Conservation (phyloP, 2,329 filamentous ascomycete genomes). For the Colletotrichum sp. region DNA sequence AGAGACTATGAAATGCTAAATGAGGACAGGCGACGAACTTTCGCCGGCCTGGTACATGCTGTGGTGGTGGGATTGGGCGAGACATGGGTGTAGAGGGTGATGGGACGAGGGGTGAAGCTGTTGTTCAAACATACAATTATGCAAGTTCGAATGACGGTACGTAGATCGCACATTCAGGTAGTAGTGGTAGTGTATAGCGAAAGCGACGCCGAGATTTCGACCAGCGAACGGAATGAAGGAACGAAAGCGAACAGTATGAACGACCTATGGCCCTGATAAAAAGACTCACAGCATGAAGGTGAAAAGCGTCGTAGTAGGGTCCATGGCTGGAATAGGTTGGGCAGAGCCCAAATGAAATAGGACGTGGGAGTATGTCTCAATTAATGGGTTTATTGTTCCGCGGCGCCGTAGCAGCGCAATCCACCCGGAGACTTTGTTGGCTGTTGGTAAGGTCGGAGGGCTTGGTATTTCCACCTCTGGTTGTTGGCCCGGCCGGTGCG, state of each 20-base stretch:
- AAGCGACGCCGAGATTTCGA: conserved; percentile 10
- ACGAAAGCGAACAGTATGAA: conserved; percentile 22
- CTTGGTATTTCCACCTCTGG: not conserved
- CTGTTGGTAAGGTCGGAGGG: not conserved
- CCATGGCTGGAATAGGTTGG: conserved; percentile 43
- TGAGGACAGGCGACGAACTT: conserved; percentile 9
- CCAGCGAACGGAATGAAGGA: conserved; percentile 20
- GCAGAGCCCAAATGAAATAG: conserved; percentile 8
- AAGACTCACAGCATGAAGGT: conserved; percentile 57
- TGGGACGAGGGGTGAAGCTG: not conserved
- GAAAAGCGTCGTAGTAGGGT: conserved; percentile 51
- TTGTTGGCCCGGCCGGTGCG: conserved; percentile 4
- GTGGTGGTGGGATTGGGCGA: not conserved
- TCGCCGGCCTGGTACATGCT: not conserved
- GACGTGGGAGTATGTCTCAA: not conserved
- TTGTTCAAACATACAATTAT: conserved; percentile 15
- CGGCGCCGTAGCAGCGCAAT: not conserved
- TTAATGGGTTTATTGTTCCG: not conserved
- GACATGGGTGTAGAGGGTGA: not conserved
- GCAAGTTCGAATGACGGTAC: not conserved
- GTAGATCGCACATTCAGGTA: not conserved
- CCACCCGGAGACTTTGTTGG: not conserved
- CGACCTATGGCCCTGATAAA: conserved; percentile 34
- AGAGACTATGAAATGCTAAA: not conserved
- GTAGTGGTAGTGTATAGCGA: not conserved